Evolutionary conservation across 257 asterid species (phyloP), one percentile per base, ranked within the genome.

Genomic region (Sherardia arvensis): DNA sequence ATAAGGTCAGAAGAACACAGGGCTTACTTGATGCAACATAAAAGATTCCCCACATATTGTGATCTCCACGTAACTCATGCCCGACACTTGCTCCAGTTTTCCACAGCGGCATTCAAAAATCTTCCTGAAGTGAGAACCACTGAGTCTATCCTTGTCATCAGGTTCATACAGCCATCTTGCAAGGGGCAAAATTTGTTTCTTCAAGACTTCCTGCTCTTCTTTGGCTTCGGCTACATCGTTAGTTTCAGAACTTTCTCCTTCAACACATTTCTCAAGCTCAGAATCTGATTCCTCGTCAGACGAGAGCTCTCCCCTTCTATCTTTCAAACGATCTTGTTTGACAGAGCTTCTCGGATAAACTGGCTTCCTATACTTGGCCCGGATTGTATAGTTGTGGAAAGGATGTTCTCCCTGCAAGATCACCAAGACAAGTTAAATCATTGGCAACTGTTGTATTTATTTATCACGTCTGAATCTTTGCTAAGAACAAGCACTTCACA

Each of bases 101-200:
- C 97, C 94, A 53, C 99, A 92, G 61, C 68, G 59, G 62, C 99
- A 92, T 28, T 81, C 84, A 54, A 85, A 84, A 64, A 89, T 84
- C 84, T 64, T 89, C 74, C 99, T 76, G 84, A 85, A 92, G 82
- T 87, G 98, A 10, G 95, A 80, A 45, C 93, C 79, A 64, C 90
- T 78, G 38, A 89, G 77, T 64, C 81, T 83, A 81, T 92, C 97
- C 59, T 69, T 81, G 61, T 69, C 85, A 80, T 92, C 99, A 29
- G 96, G 84, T 78, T 92, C 96, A 62, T 84, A 73, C 62, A 92
- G 77, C 97, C 99, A 89, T 69, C 88, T 85, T 60, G 99, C 99
- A 53, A 76, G 66, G 53, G 86, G 83, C 64, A 27, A 18, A 62
- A 3, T 67, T 64, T 70, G 81, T 62, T 70, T 81, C 68, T 80